Evolutionary conservation across 2,329 filamentous ascomycete genomes (phyloP).

Genomic region (Epichloe typhina): DNA sequence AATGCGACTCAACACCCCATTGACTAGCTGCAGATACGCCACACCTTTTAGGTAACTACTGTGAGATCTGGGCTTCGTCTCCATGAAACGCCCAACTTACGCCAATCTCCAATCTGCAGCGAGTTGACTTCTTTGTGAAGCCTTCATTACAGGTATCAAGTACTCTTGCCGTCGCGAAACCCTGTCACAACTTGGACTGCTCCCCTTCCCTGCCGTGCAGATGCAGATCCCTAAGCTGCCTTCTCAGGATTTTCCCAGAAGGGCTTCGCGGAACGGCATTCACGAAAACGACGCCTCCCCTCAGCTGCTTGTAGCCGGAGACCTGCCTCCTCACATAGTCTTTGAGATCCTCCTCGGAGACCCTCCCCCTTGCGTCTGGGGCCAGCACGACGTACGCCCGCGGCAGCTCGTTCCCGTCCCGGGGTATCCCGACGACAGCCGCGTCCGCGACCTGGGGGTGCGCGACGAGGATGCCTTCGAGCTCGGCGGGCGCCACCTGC

Average conservation of each 20-base stretch:
- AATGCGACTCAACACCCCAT: too few species aligned
- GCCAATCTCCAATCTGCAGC: too few species aligned
- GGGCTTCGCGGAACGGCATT: conserved; percentile 56
- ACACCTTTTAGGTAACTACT: too few species aligned
- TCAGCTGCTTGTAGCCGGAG: conserved; percentile 50
- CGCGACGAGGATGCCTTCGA: conserved; percentile 34
- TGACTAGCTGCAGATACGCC: too few species aligned
- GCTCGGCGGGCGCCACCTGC: conserved; percentile 54
- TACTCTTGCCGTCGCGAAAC: background rate
- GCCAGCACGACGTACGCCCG: conserved; percentile 25
- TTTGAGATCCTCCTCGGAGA: conserved; percentile 14
- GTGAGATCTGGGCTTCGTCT: too few species aligned
- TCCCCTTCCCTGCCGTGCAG: background rate
- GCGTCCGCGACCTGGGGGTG: conserved; percentile 37
- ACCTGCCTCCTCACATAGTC: conserved; percentile 15
- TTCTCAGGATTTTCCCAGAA: conserved; percentile 32
- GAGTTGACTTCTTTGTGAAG: too few species aligned
- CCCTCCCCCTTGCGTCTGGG: conserved; percentile 10
- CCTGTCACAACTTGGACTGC: background rate
- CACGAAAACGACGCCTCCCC: conserved; percentile 57
- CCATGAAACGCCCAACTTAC: too few species aligned
- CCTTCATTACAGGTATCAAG: background rate
- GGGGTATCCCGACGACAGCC: conserved; percentile 47
- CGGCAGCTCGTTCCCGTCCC: conserved; percentile 31
- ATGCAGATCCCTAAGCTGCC: conserved; percentile 20